These are phyloP conservation scores for Penicillium sp. DNA, from an alignment of 2,329 filamentous ascomycete genomes.

Conservation along the genomic window DNA sequence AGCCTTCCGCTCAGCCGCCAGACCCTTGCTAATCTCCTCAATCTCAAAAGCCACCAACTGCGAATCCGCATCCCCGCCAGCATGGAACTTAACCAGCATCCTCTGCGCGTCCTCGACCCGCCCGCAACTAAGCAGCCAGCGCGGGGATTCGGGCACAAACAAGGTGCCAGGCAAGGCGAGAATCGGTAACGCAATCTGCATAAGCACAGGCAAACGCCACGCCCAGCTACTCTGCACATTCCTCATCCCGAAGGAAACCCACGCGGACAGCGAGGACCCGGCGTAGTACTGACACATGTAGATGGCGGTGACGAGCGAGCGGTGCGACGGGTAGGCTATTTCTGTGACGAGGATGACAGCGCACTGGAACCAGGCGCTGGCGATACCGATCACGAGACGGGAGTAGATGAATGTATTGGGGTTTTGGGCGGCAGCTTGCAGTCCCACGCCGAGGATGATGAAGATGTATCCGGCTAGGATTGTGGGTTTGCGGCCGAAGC, in stretches of 20 bases:
- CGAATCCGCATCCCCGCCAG: constrained; percentile 11
- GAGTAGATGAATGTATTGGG: constrained; percentile 30
- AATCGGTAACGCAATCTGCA: constrained; percentile 12
- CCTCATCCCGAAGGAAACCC: constrained; percentile 7
- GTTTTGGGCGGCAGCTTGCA: constrained; percentile 23
- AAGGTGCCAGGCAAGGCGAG: constrained; percentile 3
- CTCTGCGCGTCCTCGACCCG: constrained; percentile 1
- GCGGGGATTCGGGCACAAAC: constrained; percentile 8
- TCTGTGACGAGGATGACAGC: constrained; percentile 41
- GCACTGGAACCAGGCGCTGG: constrained; percentile 31
- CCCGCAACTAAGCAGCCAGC: constrained; percentile 9
- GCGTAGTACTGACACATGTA: constrained; percentile 35
- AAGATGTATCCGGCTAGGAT: constrained; percentile 31
- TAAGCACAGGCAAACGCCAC: constrained; percentile 13
- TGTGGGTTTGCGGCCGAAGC: constrained; percentile 30
- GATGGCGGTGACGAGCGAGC: constrained; percentile 31
- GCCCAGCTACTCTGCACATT: constrained; percentile 7
- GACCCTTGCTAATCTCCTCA: constrained; percentile 6
- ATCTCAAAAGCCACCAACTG: constrained; percentile 13
- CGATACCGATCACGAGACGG: constrained; percentile 34
- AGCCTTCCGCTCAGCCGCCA: background rate
- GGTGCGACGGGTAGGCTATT: constrained; percentile 41
- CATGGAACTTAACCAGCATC: constrained; percentile 9
- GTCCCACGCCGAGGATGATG: constrained; percentile 23
- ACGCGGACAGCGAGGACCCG: constrained; percentile 21